These are phyloP conservation scores for Glycine tomentella DNA, from an alignment of 306 rosid genomes.

Conservation along the genomic window DNA sequence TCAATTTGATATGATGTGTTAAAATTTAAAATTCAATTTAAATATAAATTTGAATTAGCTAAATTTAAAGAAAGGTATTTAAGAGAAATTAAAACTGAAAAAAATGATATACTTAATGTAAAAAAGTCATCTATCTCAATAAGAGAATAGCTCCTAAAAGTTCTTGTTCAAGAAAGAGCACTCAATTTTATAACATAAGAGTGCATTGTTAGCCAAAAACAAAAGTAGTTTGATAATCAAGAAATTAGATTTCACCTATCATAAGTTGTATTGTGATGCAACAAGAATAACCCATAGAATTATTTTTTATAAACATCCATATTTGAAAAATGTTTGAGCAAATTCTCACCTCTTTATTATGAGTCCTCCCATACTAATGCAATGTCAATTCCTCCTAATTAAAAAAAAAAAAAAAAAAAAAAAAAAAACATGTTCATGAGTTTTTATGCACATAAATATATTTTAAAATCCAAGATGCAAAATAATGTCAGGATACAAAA, in stretches of 20 bases:
- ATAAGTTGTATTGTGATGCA: too few relatives aligned
- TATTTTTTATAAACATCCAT: neutral
- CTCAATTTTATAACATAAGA: neutral
- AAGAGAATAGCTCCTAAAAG: too few relatives aligned
- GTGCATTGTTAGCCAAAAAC: too few relatives aligned
- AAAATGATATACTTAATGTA: neutral
- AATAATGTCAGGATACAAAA: slow-evolving; percentile 63
- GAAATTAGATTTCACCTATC: too few relatives aligned
- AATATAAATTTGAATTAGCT: neutral
- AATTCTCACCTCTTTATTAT: slow-evolving; percentile 45
- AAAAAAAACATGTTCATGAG: too few relatives aligned
- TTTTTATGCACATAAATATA: neutral
- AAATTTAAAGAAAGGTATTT: neutral
- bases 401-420: too few relatives aligned
- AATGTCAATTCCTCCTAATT: too few relatives aligned
- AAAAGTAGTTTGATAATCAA: neutral
- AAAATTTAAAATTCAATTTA: neutral
- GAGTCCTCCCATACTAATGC: neutral
- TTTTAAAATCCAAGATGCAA: neutral
- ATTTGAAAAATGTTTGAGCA: neutral
- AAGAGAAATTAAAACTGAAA: neutral
- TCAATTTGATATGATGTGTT: neutral
- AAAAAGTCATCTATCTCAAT: neutral
- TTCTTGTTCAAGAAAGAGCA: too few relatives aligned
- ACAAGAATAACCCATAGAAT: neutral